phyloP scores from a whole-genome alignment of 352 stramenopile genomes.

The Phytophthora lateralis region DNA sequence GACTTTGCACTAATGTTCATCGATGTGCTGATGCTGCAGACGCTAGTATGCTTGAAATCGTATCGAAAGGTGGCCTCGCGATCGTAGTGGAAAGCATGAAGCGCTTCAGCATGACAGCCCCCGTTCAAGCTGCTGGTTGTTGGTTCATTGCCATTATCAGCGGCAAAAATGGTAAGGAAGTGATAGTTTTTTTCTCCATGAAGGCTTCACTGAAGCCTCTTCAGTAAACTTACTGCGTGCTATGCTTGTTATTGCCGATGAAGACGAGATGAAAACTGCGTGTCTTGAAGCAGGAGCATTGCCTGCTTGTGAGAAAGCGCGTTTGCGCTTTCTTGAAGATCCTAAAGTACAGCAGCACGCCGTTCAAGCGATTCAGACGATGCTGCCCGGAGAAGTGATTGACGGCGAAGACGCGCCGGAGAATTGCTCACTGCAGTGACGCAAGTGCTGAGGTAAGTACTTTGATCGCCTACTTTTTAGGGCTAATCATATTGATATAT shows the following conservation, averaged over 20 bases:
- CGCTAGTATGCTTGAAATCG: constrained; percentile 60
- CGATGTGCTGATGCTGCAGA: constrained; percentile 27
- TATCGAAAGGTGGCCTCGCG: constrained; percentile 55
- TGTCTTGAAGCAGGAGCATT: constrained; percentile 60
- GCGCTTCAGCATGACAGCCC: constrained; percentile 43
- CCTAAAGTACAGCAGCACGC: constrained; percentile 61
- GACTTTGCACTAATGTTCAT: not conserved
- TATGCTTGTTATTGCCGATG: not conserved
- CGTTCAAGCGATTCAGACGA: constrained; percentile 44
- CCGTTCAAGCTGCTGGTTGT: constrained; percentile 59
- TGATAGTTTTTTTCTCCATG: not conserved
- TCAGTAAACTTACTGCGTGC: not conserved
- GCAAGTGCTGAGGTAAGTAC: not conserved
- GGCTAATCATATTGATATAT: constrained; percentile 15
- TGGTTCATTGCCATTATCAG: constrained; percentile 63
- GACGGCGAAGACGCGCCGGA: constrained; percentile 7
- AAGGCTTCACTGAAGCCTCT: too few species aligned
- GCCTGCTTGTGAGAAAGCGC: constrained; percentile 55
- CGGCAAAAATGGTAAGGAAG: constrained; percentile 41
- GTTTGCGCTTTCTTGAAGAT: constrained; percentile 49
- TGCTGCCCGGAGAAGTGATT: constrained; percentile 35
- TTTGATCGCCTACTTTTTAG: not conserved
- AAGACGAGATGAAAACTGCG: constrained; percentile 50
- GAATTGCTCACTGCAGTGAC: constrained; percentile 32
- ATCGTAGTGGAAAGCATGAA: constrained; percentile 59